Percentiles rank a stretch among this genome's conserved stretches.
phyloP scores from a whole-genome alignment of 345 rosid genomes.

The Gossypium mustelinum region DNA sequence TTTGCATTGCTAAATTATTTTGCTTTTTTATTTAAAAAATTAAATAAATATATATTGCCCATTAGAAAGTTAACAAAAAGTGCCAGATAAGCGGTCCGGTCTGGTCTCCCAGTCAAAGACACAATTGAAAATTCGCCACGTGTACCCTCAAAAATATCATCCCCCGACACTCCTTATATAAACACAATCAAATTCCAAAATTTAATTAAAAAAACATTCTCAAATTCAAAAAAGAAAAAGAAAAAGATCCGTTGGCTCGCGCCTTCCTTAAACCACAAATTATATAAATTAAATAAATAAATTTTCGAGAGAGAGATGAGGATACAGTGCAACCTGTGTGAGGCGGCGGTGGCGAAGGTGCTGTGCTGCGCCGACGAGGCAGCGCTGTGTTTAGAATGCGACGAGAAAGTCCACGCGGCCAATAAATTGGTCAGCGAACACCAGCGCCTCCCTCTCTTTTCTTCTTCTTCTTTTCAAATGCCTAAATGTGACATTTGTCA shows the following conservation, averaged over 20 bases:
- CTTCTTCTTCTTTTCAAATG: slow-evolving; percentile 50
- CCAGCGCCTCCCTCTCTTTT: slow-evolving; percentile 75
- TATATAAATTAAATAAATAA: too few species aligned
- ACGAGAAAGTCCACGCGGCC: slow-evolving; percentile 84
- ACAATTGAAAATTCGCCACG: neutral
- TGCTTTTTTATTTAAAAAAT: neutral
- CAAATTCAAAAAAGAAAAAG: neutral
- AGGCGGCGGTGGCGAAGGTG: slow-evolving; percentile 85
- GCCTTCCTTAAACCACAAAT: neutral
- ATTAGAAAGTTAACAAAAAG: neutral
- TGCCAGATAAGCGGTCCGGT: neutral
- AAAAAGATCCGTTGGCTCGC: neutral
- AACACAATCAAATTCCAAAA: neutral
- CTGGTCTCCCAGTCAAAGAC: neutral
- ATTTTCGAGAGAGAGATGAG: slow-evolving; percentile 45
- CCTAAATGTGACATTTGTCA: slow-evolving; percentile 97
- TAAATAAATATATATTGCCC: neutral
- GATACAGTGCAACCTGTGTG: slow-evolving; percentile 98
- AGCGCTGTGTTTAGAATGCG: slow-evolving; percentile 87
- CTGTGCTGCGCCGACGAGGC: slow-evolving; percentile 99
- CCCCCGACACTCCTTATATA: neutral
- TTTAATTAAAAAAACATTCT: neutral
- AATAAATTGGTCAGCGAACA: slow-evolving; percentile 96
- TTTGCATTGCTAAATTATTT: neutral
- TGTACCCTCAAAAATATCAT: neutral